phyloP scores from a whole-genome alignment of 1,284 basidiomycete species.

The Boletus mariae region DNA sequence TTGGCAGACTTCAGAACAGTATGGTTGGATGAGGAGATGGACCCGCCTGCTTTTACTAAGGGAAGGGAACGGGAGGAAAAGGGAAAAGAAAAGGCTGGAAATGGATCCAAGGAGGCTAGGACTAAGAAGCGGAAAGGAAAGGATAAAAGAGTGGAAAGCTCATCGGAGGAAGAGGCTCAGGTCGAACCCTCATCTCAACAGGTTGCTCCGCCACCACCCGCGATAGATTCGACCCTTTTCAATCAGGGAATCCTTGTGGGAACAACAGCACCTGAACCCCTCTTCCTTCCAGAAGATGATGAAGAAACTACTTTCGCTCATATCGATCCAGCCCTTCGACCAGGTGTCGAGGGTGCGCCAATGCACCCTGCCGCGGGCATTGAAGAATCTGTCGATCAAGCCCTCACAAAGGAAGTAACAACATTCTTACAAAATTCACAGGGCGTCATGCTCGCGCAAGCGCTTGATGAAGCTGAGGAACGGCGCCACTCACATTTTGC shows the following conservation, averaged over 20 bases:
- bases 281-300: constrained; percentile 42
- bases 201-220: constrained; percentile 30
- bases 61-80: constrained; percentile 69
- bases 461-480: constrained; percentile 61
- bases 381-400: constrained; percentile 50
- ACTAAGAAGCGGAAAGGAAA: constrained; percentile 37
- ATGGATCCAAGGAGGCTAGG: constrained; percentile 30
- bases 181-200: constrained; percentile 18
- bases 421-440: constrained; percentile 58
- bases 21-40: constrained; percentile 89
- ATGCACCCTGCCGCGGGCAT: constrained; percentile 24
- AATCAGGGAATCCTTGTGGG: constrained; percentile 40
- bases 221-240: constrained; percentile 40
- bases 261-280: constrained; percentile 28
- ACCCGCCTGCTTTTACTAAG: constrained; percentile 84
- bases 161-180: constrained; percentile 38
- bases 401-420: constrained; percentile 62
- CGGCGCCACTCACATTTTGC: constrained; percentile 50
- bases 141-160: constrained; percentile 40
- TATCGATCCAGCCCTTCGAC: constrained; percentile 58
- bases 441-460: constrained; percentile 51
- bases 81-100: constrained; percentile 44
- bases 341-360: constrained; percentile 14
- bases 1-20: constrained; percentile 90
- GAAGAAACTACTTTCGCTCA: constrained; percentile 43